Evolutionary conservation across 2,329 filamentous ascomycete genomes (phyloP).

Genomic region (Hymenoscyphus fructigenus): DNA sequence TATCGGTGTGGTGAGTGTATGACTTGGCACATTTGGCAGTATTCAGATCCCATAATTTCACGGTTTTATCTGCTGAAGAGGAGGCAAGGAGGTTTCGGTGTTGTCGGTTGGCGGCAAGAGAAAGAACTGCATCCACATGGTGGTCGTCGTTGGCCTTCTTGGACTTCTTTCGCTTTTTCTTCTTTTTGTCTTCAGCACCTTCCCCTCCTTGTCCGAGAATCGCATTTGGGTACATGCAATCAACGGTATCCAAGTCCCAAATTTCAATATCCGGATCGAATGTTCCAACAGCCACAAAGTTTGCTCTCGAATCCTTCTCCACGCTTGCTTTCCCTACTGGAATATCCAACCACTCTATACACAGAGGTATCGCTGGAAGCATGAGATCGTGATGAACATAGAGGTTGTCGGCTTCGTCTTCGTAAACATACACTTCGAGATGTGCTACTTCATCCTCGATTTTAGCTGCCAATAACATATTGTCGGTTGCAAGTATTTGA

Average conservation of each 20-base stretch:
- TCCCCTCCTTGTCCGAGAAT: conserved; percentile 74
- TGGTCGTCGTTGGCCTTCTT: conserved; percentile 88
- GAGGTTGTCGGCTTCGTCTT: conserved; percentile 91
- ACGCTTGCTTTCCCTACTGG: conserved; percentile 71
- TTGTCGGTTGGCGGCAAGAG: conserved; percentile 86
- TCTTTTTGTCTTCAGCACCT: conserved; percentile 58
- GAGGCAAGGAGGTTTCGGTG: conserved; percentile 94
- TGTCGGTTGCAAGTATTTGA: conserved; percentile 89
- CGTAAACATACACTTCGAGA: conserved; percentile 95
- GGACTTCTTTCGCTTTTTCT: conserved; percentile 88
- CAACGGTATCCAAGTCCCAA: conserved; percentile 94
- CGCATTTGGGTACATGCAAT: conserved; percentile 97
- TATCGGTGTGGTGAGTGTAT: conserved; percentile 94
- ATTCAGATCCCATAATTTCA: conserved; percentile 97
- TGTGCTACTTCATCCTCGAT: conserved; percentile 97
- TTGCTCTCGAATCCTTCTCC: conserved; percentile 68
- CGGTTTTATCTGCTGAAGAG: conserved; percentile 91
- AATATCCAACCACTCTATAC: conserved; percentile 92
- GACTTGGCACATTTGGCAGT: conserved; percentile 92
- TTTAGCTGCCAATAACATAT: conserved; percentile 86
- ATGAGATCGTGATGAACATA: conserved; percentile 99
- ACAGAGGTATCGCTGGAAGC: conserved; percentile 93
- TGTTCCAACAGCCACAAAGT: conserved; percentile 92
- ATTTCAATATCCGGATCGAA: conserved; percentile 99
- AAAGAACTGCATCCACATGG: conserved; percentile 91